Evolutionary conservation across 441 rosid species (phyloP), one percentile per base, ranked within the genome.

Genomic region (Breynia disticha): DNA sequence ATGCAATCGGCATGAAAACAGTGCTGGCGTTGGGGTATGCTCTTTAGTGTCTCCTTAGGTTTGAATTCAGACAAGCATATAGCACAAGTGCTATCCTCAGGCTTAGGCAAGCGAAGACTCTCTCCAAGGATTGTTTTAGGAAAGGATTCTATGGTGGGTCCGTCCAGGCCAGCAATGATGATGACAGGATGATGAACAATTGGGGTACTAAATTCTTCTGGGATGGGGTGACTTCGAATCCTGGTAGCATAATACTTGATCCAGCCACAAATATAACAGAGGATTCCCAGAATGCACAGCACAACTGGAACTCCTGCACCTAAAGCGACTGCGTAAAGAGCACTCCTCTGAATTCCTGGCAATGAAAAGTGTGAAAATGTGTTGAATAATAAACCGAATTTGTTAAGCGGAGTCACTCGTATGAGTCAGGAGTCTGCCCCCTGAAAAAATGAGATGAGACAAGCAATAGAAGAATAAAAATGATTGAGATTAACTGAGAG

Each of bases 1-100:
- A 87, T 72, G 21, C 96, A 82, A 2, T 76, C 78, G 1, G 76
- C 79, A 58, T 82, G 94, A 69, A 84, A 87, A 55, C 79, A 77
- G 35, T 87, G 96, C 4, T 71, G 72, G 61, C 96, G 84, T 21
- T 62, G 41, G 14, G 90, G 96, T 21, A 84, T 79, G 16, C 71
- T 76, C 61, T 72, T 72, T 8, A 84, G 78, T 0, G 80, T 79
- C 60, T 87, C 96, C 12, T 72, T 71, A 1, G 90, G 76, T 56
- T 61, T 70, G 57, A 80, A 82, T 35, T 84, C 94, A 0, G 75
- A 79, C 16, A 87, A 52, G 63, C 90, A 87, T 0, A 87, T 82
- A 0, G 88, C 13, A 63, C 96, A 83, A 1, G 70, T 69, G 52
- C 38, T 68, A 49, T 85, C 94, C 0, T 83, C 81, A 0, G 71